A percentile compares a stretch with the other conserved stretches of the same genome.
Evolutionary conservation across 495 filamentous ascomycete species (phyloP).

Genomic region (Penicillium soppii): DNA sequence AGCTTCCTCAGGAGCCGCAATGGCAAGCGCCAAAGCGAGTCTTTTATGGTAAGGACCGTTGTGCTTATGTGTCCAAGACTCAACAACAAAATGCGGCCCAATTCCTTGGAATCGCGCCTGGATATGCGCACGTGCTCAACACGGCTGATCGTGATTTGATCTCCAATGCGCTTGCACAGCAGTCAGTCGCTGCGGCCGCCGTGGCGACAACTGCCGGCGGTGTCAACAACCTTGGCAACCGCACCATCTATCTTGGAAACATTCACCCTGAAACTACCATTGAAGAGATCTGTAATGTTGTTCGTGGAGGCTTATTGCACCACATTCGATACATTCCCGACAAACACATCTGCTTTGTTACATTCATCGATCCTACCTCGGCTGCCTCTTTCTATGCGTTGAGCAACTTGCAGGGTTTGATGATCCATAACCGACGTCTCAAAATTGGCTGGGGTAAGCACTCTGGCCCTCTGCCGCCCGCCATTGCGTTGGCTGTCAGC

Average conservation of each 20-base stretch:
- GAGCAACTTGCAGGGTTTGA: slow-evolving; percentile 93
- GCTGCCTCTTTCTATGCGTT: slow-evolving; percentile 97
- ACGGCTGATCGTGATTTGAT: slow-evolving; percentile 94
- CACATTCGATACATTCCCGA: slow-evolving; percentile 99
- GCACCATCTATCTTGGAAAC: slow-evolving; percentile 97
- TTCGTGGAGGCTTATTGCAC: slow-evolving; percentile 87
- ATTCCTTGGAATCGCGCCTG: slow-evolving; percentile 96
- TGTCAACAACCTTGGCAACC: slow-evolving; percentile 94
- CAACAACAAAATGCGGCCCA: slow-evolving; percentile 99
- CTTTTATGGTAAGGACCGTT: slow-evolving; percentile 97
- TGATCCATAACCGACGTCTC: slow-evolving; percentile 97
- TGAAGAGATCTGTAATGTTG: slow-evolving; percentile 97
- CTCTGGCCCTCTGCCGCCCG: slow-evolving; percentile 92
- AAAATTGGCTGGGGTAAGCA: slow-evolving; percentile 99
- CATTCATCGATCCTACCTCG: slow-evolving; percentile 97
- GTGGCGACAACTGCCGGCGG: slow-evolving; percentile 96
- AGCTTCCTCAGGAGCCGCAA: slow-evolving; percentile 92
- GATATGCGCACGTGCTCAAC: slow-evolving; percentile 93
- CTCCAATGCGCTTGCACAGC: slow-evolving; percentile 91
- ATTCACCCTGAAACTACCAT: slow-evolving; percentile 99
- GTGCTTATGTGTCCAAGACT: slow-evolving; percentile 98
- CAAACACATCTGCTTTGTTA: slow-evolving; percentile 99
- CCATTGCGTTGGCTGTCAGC: slow-evolving; percentile 93
- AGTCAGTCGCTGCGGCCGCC: slow-evolving; percentile 94
- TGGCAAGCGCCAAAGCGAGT: slow-evolving; percentile 95